Base-by-base conservation (phyloP, 75 land plant species). In the Ceratopteris richardii region DNA sequence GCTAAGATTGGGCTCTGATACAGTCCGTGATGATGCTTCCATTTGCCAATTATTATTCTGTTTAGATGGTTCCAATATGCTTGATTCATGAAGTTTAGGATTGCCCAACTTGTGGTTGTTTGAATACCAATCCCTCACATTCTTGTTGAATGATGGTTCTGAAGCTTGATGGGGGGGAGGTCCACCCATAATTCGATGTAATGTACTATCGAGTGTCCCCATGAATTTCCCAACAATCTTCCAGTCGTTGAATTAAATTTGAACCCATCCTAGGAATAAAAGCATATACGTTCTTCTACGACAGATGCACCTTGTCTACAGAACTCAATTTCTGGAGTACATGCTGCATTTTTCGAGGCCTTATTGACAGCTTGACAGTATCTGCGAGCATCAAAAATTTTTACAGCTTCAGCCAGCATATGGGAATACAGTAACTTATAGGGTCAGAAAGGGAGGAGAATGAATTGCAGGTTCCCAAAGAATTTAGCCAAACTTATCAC, bases 381-480 rank as follows among this genome's bases (percentile, higher is more conserved):
- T 67, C 98, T 94, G 37, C 86, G 57, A 20, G 96, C 67, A 29
- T 94, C 98, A 22, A 79, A 74, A 39, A 82, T 58, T 54, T 86
- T 94, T 19, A 96, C 98, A 51, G 75, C 82, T 83, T 94, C 98
- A 18, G 84, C 87, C 31, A 94, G 77, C 98, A 94, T 94, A 67
- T 77, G 46, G 27, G 98, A 96, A 83, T 94, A 94, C 16, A 94
- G 60, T 14, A 94, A 71, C 79, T 94, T 94, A 57, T 90, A 94
- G 47, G 98, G 91, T 65, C 86, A 96, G 63, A 94, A 89, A 17
- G 96, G 82, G 39, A 78, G 61, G 23, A 89, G 54, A 56, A 79
- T 50, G 65, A 62, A 86, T 76, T 94, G 98, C 46, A 96, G 80
- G 58, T 94, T 94, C 44, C 96, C 98, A 3, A 89, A 69, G 30